Evolutionary conservation across 176 grass and related monocot genomes (phyloP), one percentile per base, ranked within the genome.

Genomic region (Eragrostis curvula): DNA sequence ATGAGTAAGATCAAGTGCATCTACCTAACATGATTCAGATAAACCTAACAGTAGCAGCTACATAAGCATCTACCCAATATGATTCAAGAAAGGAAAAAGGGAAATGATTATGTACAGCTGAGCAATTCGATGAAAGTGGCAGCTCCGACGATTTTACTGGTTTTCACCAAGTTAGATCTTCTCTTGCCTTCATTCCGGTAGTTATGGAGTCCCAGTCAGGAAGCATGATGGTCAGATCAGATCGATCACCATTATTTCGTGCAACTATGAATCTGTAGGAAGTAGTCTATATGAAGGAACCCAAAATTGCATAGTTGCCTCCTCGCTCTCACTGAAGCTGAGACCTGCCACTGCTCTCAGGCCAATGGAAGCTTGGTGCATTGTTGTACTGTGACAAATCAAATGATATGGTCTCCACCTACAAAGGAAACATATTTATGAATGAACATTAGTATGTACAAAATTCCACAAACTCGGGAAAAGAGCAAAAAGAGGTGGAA

Each of bases 341-440:
- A 83, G 89, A 87, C 53, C 92, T 88, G 81, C 73, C 86, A 70
- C 87, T 95, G 79, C 84, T 92, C 70, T 95, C 92, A 85, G 85
- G 87, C 87, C 87, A 94, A 11, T 90, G 90, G 79, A 95, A 95
- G 65, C 80, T 90, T 27, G 85, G 87, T 42, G 79, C 74, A 52
- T 70, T 91, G 81, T 84, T 95, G 75, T 95, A 90, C 45, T 95
- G 87, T 39, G 93, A 83, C 64, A 95, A 84, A 90, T 95, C 90
- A 66, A 95, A 95, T 67, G 93, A 95, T 77, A 95, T 95, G 44
- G 79, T 92, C 79, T 96, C 93, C 27, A 88, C 90, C 93, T 95
- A 61, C 14, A 77, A 73, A 71, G 20, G 23, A 87, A 77, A 72
- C n/a, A 17, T 65, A 55, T 72, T 83, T 73, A 21, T 15, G 80